Percentiles rank a stretch among this genome's conserved stretches.
phyloP scores from a whole-genome alignment of 345 rosid genomes.

The Moricandia moricandioides region DNA sequence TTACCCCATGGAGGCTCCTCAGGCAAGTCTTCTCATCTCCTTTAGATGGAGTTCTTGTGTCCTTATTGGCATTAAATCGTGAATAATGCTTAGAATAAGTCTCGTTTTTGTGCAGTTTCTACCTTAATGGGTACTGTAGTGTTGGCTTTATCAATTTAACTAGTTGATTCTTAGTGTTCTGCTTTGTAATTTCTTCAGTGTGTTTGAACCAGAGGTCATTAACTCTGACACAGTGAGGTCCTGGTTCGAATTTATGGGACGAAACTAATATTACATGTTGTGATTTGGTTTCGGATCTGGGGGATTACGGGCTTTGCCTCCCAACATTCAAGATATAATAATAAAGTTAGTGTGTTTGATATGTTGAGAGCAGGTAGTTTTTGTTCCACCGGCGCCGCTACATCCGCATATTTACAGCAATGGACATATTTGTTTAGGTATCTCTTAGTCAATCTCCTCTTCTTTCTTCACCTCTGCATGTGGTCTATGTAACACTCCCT shows the following conservation, averaged over 20 bases:
- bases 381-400: slow-evolving; percentile 63
- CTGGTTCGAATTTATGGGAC: too few species aligned
- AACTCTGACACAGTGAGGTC: too few species aligned
- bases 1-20: slow-evolving; percentile 80
- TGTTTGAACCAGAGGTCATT: neutral
- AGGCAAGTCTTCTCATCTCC: slow-evolving; percentile 39
- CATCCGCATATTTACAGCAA: slow-evolving; percentile 87
- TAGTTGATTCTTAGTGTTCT: neutral
- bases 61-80: neutral
- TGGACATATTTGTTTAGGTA: slow-evolving; percentile 62
- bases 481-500: too few species aligned
- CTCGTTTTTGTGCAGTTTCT: neutral
- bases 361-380: slow-evolving; percentile 38
- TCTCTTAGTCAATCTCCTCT: neutral
- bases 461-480: neutral
- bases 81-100: neutral
- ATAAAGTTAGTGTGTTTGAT: neutral
- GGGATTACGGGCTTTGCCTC: too few species aligned
- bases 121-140: neutral
- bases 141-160: neutral
- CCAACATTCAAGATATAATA: too few species aligned
- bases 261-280: too few species aligned
- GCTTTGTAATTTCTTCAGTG: neutral
- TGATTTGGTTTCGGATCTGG: too few species aligned
- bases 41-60: neutral